Base-by-base conservation (phyloP, 202 grass and related monocot species). In the Setaria viridis region DNA sequence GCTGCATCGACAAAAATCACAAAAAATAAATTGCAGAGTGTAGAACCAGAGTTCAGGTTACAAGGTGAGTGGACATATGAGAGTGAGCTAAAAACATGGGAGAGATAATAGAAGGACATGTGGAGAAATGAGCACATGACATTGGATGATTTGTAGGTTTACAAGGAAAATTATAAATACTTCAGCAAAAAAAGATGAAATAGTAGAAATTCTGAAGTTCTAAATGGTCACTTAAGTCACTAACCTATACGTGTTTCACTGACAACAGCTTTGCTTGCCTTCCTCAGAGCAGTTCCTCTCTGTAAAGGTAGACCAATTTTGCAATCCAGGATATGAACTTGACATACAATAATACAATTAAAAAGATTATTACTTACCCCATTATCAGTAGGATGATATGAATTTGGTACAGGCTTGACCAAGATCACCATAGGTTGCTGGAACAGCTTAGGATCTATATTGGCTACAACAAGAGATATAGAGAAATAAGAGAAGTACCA, bases 1-100 rank as follows among this genome's bases (percentile, higher is more conserved):
- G 12, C 81, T 84, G 70, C 70, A 53, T 41, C 13, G 21, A 64
- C 48, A 37, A 74, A 83, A 83, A 13, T 17, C 25, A 59, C 33
- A 74, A 21, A 65, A 21, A 80, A 67, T 2, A 71, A 64, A 21
- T 63, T 53, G 57, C 47, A 67, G 60, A 16, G 29, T 33, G 60
- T 63, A 64, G 41, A 62, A 83, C 49, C 29, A 41, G 41, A 82
- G 57, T 42, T 30, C 14, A 34, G 32, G 46, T 45, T 71, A 72
- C 13, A 25, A 30, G 20, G 21, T 72, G 45, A 32, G 10, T 50
- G 48, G 70, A 14, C 5, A n/a, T 5, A 71, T 30, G 68, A 71
- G 68, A 71, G 9, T n/a, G 42, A 48, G 12, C 46, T 72, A 72
- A 50, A 50, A 29, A 20, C 46, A 50, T 49, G 13, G 9, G 46